These are phyloP conservation scores for Sporisorium exsertum DNA, from an alignment of 1,284 basidiomycete species.

Conservation along the genomic window DNA sequence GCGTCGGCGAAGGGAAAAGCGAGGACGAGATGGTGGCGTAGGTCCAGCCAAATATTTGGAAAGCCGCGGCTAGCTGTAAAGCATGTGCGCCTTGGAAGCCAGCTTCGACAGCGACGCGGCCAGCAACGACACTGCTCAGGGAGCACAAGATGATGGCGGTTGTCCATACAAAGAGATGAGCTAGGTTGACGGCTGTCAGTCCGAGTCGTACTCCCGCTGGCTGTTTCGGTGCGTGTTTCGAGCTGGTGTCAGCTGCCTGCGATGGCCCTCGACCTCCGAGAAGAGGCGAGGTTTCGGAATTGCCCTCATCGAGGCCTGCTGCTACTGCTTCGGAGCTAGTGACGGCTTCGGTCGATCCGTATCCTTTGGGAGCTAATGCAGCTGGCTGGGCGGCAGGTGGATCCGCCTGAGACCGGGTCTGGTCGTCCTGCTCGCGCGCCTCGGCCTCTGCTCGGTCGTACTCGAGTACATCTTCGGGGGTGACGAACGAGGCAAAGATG, in stretches of 20 bases:
- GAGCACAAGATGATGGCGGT: constrained; percentile 10
- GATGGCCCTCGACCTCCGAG: neutral
- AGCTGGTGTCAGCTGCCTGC: neutral
- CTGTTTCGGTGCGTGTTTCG: constrained; percentile 3
- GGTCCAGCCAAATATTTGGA: constrained; percentile 22
- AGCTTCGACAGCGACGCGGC: constrained; percentile 12
- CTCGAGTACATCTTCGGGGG: constrained; percentile 29
- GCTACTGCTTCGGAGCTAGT: neutral
- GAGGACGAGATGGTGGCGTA: constrained; percentile 9
- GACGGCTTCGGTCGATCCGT: constrained; percentile 1
- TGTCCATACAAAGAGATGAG: constrained; percentile 22
- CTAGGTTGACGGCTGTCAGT: constrained; percentile 18
- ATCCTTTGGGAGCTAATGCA: neutral
- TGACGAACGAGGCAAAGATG: constrained; percentile 24
- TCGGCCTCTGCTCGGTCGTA: constrained; percentile 23
- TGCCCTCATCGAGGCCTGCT: neutral
- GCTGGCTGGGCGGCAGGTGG: neutral
- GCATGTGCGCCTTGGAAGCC: constrained; percentile 13
- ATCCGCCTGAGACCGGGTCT: neutral
- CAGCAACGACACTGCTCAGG: neutral
- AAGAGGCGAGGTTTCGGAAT: constrained; percentile 29
- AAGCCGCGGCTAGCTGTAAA: constrained; percentile 14
- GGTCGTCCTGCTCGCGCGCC: constrained; percentile 11
- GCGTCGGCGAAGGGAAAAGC: constrained; percentile 29
- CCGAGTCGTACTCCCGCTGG: constrained; percentile 15